Percentiles rank a stretch among this genome's conserved stretches.
Conservation (phyloP, 2,329 filamentous ascomycete species). For the Xylariaceae sp. region DNA sequence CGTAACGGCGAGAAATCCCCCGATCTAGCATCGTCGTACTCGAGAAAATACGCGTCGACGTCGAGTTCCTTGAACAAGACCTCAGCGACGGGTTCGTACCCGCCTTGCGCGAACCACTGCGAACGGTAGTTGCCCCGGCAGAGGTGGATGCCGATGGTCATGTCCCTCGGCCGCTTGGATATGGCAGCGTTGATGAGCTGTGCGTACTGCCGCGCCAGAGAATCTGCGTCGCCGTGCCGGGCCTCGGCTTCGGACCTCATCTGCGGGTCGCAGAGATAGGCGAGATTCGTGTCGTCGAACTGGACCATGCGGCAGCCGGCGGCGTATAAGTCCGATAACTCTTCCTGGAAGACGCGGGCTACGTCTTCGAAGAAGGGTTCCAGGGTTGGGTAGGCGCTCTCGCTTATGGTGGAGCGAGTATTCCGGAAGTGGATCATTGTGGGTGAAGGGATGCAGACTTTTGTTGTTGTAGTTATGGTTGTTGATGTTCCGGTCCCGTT, state of each 20-base stretch:
- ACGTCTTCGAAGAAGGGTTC: conserved; percentile 54
- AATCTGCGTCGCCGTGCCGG: conserved; percentile 47
- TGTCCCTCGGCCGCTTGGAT: conserved; percentile 47
- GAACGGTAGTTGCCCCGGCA: conserved; percentile 55
- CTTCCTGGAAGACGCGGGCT: conserved; percentile 51
- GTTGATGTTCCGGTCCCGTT: too few species aligned
- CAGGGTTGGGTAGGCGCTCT: conserved; percentile 49
- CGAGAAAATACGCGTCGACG: conserved; percentile 57
- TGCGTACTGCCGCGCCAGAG: conserved; percentile 49
- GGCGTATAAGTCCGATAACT: conserved; percentile 46
- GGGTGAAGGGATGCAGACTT: conserved; percentile 55
- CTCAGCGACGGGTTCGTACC: conserved; percentile 55
- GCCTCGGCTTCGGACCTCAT: conserved; percentile 51
- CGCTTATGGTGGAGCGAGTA: conserved; percentile 49
- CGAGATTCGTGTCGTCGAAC: conserved; percentile 57
- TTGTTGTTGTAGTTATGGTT: conserved; percentile 42
- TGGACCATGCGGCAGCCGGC: conserved; percentile 55
- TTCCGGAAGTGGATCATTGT: conserved; percentile 61
- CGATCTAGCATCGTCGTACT: conserved; percentile 54
- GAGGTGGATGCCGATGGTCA: conserved; percentile 54
- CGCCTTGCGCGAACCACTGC: conserved; percentile 55
- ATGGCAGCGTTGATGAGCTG: conserved; percentile 53
- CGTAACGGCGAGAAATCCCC: conserved; percentile 53
- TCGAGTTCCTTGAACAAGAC: conserved; percentile 54
- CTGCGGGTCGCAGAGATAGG: conserved; percentile 53